Conservation (phyloP, 345 rosid species). For the Geranium rotundifolium region DNA sequence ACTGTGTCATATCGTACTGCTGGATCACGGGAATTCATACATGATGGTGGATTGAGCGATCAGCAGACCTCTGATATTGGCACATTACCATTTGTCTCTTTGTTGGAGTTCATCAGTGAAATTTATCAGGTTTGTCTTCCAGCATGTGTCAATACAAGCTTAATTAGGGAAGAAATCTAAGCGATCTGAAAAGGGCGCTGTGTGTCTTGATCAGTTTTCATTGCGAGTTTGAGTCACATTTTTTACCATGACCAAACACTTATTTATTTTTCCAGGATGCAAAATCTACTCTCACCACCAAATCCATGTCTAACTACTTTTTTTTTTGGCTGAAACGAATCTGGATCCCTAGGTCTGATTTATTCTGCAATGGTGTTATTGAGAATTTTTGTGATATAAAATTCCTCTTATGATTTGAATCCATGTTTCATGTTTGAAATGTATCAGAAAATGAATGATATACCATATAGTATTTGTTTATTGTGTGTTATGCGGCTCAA, state of each 20-base stretch:
- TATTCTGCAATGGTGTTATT: not conserved
- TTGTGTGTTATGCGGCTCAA: conserved; percentile 1
- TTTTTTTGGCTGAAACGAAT: too few species aligned
- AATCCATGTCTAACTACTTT: not conserved
- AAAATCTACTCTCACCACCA: not conserved
- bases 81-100: conserved; percentile 58
- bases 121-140: conserved; percentile 62
- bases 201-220: not conserved
- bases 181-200: not conserved
- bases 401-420: not conserved
- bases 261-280: not conserved
- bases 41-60: conserved; percentile 40
- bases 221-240: not conserved
- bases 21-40: conserved; percentile 37
- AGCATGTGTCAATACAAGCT: not conserved
- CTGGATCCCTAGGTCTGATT: not conserved
- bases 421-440: not conserved
- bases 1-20: conserved; percentile 39
- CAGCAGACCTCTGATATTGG: conserved; percentile 37
- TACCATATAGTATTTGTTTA: not conserved
- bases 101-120: conserved; percentile 87
- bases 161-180: not conserved
- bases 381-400: not conserved
- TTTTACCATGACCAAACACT: not conserved
- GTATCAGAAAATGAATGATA: not conserved